phyloP scores from a whole-genome alignment of 2,329 filamentous ascomycete species.

The Calonectria pteridis region DNA sequence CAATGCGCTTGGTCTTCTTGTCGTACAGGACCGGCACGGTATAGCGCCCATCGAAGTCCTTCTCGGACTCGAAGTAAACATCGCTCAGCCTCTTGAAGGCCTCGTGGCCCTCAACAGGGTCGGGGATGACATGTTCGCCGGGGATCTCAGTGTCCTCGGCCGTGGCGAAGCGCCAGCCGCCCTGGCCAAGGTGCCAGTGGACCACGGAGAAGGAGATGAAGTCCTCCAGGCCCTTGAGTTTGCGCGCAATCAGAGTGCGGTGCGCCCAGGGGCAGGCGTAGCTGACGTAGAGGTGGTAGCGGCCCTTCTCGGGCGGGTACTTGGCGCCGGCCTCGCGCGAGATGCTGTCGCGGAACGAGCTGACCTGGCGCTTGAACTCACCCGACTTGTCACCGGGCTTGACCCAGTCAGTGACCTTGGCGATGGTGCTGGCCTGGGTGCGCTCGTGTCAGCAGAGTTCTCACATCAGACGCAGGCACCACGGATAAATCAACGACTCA shows the following conservation, averaged over 20 bases:
- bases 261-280: constrained; percentile 97
- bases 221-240: constrained; percentile 92
- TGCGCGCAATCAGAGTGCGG: constrained; percentile 86
- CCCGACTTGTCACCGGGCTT: constrained; percentile 81
- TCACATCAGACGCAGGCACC: constrained; percentile 1
- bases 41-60: constrained; percentile 81
- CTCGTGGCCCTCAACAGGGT: constrained; percentile 78
- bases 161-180: constrained; percentile 86
- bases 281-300: constrained; percentile 95
- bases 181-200: constrained; percentile 86
- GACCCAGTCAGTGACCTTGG: constrained; percentile 84
- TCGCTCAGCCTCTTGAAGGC: constrained; percentile 78
- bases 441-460: constrained; percentile 24
- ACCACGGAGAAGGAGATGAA: constrained; percentile 85
- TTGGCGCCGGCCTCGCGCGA: constrained; percentile 77
- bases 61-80: constrained; percentile 82
- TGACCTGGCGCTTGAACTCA: constrained; percentile 92
- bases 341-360: constrained; percentile 85
- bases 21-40: constrained; percentile 92
- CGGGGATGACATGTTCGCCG: constrained; percentile 74
- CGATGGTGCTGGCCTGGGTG: constrained; percentile 33
- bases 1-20: constrained; percentile 79
- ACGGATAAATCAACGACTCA: constrained; percentile 18
- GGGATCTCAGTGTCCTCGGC: constrained; percentile 67
- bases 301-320: constrained; percentile 87